Base-by-base conservation (phyloP, 2,329 filamentous ascomycete species). In the Emericellopsis cladophorae region DNA sequence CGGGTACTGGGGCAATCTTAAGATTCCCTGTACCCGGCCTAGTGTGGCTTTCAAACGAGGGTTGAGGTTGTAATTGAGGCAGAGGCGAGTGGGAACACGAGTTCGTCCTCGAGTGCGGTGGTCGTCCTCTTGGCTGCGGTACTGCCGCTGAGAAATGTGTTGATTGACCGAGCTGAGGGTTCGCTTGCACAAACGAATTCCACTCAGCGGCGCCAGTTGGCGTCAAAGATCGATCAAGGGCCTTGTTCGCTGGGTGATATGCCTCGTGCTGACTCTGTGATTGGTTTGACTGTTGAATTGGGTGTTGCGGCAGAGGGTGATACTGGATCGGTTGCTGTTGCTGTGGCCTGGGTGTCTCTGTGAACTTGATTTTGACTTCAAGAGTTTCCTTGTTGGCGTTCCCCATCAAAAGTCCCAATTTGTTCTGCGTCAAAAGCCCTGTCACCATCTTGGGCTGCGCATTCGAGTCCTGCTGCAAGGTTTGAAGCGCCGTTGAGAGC, bases 301-400 rank as follows among this genome's bases (percentile, higher is more conserved):
- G 31, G 10, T 44, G 50, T 44, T 31, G 45, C 46, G 39, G 47
- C 26, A 24, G 36, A 40, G 31, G 42, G 46, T 46, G 33, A 4
- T 48, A 47, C 36, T 54, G 45, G 43, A 18, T 41, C 45, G 39
- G 49, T 29, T 33, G 36, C 42, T 31, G 40, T 46, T 46, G 34
- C 40, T 23, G 36, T 40, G 22, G 7, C 18, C 32, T 15, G 8
- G n/a, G 72, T 31, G 95, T 81, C 14, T 82, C 81, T 2, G 88
- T 82, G 42, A 98, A 70, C 55, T 86, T 88, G 45, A 98, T 70
- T 58, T 84, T 94, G 48, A 98, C 90, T 63, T 98, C 92, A 44
- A 98, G 65, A 1, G 85, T 96, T 61, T 96, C 89, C 50, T 81
- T 83, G 44, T 81, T 73, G 26, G 85, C 87, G 52, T 34, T 34